Evolutionary conservation across 768 basidiomycete genomes (phyloP), one percentile per base, ranked within the genome.

Genomic region (Porpolomopsis calyptriformis): DNA sequence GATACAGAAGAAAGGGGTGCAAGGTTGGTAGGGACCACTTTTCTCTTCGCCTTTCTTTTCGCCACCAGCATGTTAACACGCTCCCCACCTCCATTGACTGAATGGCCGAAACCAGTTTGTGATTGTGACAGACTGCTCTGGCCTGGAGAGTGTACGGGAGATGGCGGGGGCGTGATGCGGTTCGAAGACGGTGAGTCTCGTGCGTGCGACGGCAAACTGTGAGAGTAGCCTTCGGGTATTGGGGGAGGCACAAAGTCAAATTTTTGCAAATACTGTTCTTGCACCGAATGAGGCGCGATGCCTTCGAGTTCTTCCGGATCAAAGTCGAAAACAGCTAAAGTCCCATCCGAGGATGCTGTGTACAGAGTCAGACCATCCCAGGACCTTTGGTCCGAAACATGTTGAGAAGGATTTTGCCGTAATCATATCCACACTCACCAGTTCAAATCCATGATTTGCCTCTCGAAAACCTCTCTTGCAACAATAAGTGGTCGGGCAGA

Each of bases 291-390:
- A 3, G 82, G 77, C 2, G 85, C 81, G 29, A 90, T 82, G 26
- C 88, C 88, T 58, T 87, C 85, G 2, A 88, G 66, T 61, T 90
- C 89, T 25, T 80, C 76, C 1, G 77, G 58, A 34, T 85, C 82
- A 55, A 98, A 98, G 52, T 76, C 72, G 64, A 96, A 87, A 1
- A 83, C 89, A 1, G 82, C 89, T 45, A 98, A 79, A 0, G 92
- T 92, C 1, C 96, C 96, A 58, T 99, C 96, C 0, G 91, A 94
- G 1, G 93, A 96, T 49, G 87, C 90, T 0, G 91, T 92, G 54
- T 94, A 98, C 0, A 99, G 73, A 2, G 86, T 86, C 37, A 86
- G 71, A 7, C 96, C 96, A 57, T 98, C 93, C 62, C 77, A 78
- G 7, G 92, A 92, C 92, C 92, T 96, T 52, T n/a, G n/a, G n/a